Percentiles rank a stretch among this genome's conserved stretches.
Conservation (phyloP, 1,284 basidiomycete species). For the Ustilago loliicola region DNA sequence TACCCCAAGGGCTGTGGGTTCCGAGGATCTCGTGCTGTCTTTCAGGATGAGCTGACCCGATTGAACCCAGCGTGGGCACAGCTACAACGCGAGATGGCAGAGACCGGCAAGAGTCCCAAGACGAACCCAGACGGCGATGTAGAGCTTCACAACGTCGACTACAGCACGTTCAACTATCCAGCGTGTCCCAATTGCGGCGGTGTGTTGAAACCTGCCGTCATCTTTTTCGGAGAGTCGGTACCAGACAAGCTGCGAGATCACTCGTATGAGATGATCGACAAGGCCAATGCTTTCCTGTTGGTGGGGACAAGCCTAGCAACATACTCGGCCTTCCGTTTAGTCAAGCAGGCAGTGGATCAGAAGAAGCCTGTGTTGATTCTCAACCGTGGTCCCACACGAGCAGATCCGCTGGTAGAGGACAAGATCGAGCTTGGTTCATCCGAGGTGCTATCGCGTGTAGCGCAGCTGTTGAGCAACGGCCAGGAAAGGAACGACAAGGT, state of each 20-base stretch:
- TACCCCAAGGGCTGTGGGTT: conserved; percentile 64
- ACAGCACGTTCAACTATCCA: conserved; percentile 65
- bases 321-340: conserved; percentile 67
- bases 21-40: conserved; percentile 54
- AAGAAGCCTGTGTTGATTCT: conserved; percentile 61
- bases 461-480: conserved; percentile 34
- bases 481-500: conserved; percentile 49
- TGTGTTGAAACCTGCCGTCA: conserved; percentile 67
- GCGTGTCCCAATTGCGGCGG: conserved; percentile 68
- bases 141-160: conserved; percentile 65
- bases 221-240: conserved; percentile 70
- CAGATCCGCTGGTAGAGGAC: conserved; percentile 54
- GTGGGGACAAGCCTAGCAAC: conserved; percentile 68
- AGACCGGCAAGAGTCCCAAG: conserved; percentile 58
- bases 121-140: conserved; percentile 70
- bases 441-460: conserved; percentile 57
- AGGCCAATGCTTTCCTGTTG: conserved; percentile 58
- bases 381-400: conserved; percentile 67
- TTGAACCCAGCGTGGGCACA: conserved; percentile 66
- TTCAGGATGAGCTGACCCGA: conserved; percentile 64
- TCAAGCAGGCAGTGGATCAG: conserved; percentile 60
- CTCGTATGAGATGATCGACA: conserved; percentile 48
- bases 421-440: conserved; percentile 65
- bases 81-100: conserved; percentile 54
- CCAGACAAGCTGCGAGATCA: conserved; percentile 54